These are phyloP conservation scores for Antitrichia curtipendula DNA, from an alignment of 225 moss, liverwort and hornwort genomes.

Conservation along the genomic window DNA sequence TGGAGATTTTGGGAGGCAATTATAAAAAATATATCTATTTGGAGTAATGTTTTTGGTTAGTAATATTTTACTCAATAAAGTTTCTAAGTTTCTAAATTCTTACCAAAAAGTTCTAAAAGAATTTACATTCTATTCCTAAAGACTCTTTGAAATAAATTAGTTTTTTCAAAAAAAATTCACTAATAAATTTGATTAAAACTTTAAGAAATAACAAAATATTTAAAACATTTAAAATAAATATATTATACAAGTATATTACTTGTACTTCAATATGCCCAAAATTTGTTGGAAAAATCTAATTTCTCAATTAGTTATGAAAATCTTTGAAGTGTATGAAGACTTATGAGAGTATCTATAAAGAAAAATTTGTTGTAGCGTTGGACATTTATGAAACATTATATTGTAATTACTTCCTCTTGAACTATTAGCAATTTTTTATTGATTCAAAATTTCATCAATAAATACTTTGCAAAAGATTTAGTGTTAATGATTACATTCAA, in stretches of 20 bases:
- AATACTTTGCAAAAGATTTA: not conserved
- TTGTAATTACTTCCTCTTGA: not conserved
- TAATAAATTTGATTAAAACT: not conserved
- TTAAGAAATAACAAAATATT: not conserved
- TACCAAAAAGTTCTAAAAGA: not conserved
- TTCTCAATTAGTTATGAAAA: not conserved
- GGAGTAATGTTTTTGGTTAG: rapidly evolving
- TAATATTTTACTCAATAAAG: no score
- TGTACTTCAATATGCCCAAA: rapidly evolving
- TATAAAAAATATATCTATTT: not conserved
- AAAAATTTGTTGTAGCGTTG: no score
- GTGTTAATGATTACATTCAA: not conserved
- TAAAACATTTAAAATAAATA: no score
- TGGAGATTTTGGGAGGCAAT: not conserved
- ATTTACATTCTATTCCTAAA: not conserved
- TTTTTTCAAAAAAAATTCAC: not conserved
- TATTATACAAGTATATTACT: rapidly evolving
- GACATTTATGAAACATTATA: no score
- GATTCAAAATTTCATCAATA: not conserved
- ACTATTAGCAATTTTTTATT: not conserved
- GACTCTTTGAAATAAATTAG: rapidly evolving
- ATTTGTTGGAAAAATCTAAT: no score
- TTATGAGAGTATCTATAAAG: rapidly evolving
- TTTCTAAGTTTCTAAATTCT: rapidly evolving
- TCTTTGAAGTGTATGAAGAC: not conserved